Base-by-base conservation (phyloP, 805 yeast species). In the Komagataella pastoris region DNA sequence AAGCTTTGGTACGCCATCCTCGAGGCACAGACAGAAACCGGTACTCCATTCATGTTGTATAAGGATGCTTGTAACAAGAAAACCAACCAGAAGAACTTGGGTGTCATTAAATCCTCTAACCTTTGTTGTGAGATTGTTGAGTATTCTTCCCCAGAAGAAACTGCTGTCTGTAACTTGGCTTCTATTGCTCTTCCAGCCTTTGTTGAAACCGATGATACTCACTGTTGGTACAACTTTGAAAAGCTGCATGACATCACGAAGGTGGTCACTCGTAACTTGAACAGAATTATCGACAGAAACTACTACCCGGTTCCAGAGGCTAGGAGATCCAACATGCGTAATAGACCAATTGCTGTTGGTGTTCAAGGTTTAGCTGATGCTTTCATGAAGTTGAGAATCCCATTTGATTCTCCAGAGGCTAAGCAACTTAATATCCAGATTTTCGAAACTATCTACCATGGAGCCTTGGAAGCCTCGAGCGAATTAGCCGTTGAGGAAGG, bases 41-140 rank as follows among this genome's bases (percentile, higher is more conserved):
- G 83, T 61, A 77, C 81, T 49, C 83, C 83, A 47, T 78, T 77
- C 68, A 77, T 78, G 82, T 68, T 78, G 58, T 78, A 78, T 68
- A 78, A 78, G 64, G 83, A 78, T 65, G 79, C 83, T 12, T 78
- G 83, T 65, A 78, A 78, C 66, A 58, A 64, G 57, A 78, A 78
- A 65, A 68, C 81, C 51, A 78, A 78, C 66, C 83, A 78, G 64
- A 72, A 77, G 72, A 78, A 78, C 64, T 69, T 78, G 63, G 83
- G 83, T 59, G 65, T 72, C 46, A 78, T 78, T 63, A 78, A 78
- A 62, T 77, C 82, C 6, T 78, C 83, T 45, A 78, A 78, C 64
- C 74, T 78, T 65, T 78, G 83, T 63, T 77, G 82, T 63, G 83
- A 78, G 65, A 76, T 78, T 62, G 83, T 78, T 55, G 83, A 78